Evolutionary conservation across 108 stramenopile species (phyloP), one percentile per base, ranked within the genome.

Genomic region (Bacterosira constricta): DNA sequence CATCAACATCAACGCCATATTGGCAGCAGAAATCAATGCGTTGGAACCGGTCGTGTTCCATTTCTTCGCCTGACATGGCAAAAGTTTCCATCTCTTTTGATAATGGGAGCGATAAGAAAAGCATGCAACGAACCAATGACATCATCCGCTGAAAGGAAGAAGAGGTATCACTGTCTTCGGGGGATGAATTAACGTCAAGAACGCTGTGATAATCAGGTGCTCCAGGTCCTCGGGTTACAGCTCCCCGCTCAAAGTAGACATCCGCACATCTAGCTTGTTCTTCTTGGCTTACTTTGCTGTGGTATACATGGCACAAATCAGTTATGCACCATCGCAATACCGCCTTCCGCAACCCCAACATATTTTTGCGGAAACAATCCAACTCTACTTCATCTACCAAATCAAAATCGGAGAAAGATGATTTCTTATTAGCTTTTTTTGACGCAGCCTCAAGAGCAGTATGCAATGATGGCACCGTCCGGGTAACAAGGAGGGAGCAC

Each of bases 1-100:
- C 85, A 61, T 88, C 86, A 13, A 91, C 69, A 61, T 85, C 83
- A n/a, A 62, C 54, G 7, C 88, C 84, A 70, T 73, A 77, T 37
- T 63, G 51, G 46, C 68, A 67, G 61, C 85, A 88, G 15, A 80
- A 37, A 1, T 75, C 41, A 8, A 89, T 69, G 20, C 79, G 36
- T 41, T 84, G 55, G 2, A 35, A 25, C 41, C 87, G 71, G 7
- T 75, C 73, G 3, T 59, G 15, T 50, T 53, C 25, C 52, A 31
- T 58, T 53, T 31, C 26, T 69, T 75, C 13, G 46, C 64, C 20
- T 45, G 35, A 58, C 72, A 47, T 30, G 3, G 21, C 12, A 56
- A 88, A 84, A 1, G 53, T 35, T n/a, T 71, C 35, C 56, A 91
- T 47, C 29, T 60, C 51, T 2, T 54, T 34, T 17, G 90, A 89